phyloP scores from a whole-genome alignment of 2,329 filamentous ascomycete species.

The Fusarium xylarioides region DNA sequence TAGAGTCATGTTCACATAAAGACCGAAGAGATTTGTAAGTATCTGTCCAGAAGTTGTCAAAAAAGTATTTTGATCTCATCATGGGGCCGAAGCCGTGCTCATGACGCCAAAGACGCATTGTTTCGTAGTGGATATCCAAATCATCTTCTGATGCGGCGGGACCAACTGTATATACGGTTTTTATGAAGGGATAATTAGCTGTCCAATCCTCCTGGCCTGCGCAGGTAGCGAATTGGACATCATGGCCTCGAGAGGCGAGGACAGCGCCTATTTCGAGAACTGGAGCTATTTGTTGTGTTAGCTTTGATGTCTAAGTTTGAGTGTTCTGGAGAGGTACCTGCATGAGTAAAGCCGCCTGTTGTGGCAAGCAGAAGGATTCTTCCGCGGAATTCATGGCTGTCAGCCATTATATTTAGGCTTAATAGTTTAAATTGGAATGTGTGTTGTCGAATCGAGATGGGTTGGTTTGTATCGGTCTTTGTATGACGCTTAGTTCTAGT shows the following conservation, averaged over 20 bases:
- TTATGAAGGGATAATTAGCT: constrained; percentile 44
- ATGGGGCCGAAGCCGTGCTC: constrained; percentile 44
- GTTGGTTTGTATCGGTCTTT: constrained; percentile 11
- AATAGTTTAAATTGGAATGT: constrained; percentile 16
- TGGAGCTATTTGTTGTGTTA: constrained; percentile 40
- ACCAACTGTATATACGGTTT: constrained; percentile 46
- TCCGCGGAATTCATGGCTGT: constrained; percentile 12
- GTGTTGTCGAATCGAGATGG: background rate
- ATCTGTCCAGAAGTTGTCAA: constrained; percentile 50
- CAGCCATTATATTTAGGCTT: constrained; percentile 22
- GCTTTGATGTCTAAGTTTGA: background rate
- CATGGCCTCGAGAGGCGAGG: constrained; percentile 47
- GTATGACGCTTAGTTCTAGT: constrained; percentile 23
- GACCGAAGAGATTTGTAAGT: constrained; percentile 34
- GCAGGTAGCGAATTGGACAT: constrained; percentile 51
- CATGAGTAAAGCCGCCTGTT: constrained; percentile 50
- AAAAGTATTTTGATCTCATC: constrained; percentile 50
- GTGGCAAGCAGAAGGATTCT: constrained; percentile 48
- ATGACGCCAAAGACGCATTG: constrained; percentile 47
- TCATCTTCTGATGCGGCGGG: constrained; percentile 42
- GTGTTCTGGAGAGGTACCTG: constrained; percentile 29
- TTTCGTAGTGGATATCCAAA: constrained; percentile 47
- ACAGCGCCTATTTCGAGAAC: constrained; percentile 49
- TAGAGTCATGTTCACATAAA: constrained; percentile 30
- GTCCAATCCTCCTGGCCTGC: constrained; percentile 50